Percentiles rank a stretch among this genome's conserved stretches.
These are phyloP conservation scores for Nicotiana otophora DNA, from an alignment of 257 asterid species.

Conservation along the genomic window DNA sequence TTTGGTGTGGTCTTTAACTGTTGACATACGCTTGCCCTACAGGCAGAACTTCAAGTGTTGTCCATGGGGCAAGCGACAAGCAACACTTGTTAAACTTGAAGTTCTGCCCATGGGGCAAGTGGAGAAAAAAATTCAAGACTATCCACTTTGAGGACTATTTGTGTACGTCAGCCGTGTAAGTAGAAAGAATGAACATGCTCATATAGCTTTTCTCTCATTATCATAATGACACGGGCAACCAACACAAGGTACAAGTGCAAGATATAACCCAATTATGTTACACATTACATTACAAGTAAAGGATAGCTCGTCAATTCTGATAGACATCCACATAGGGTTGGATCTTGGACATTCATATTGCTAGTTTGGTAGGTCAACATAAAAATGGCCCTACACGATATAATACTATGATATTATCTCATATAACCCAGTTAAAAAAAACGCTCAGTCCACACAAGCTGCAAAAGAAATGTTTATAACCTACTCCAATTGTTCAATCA, in stretches of 20 bases:
- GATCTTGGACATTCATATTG: not conserved
- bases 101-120: too few species aligned
- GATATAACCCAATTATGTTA: not conserved
- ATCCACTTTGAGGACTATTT: too few species aligned
- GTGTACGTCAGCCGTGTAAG: too few species aligned
- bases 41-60: too few species aligned
- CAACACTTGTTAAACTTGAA: too few species aligned
- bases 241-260: not conserved
- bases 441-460: not conserved
- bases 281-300: not conserved
- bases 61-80: too few species aligned
- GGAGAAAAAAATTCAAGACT: too few species aligned
- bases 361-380: not conserved
- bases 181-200: not conserved
- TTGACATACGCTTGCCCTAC: too few species aligned
- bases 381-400: not conserved
- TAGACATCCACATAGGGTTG: not conserved
- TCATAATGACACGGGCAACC: not conserved
- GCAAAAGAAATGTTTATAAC: not conserved
- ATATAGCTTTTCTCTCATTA: not conserved
- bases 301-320: not conserved
- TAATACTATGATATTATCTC: not conserved
- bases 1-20: too few species aligned
- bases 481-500: not conserved
- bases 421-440: not conserved